Conservation (phyloP, 352 stramenopile species). For the Peronospora destructor region DNA sequence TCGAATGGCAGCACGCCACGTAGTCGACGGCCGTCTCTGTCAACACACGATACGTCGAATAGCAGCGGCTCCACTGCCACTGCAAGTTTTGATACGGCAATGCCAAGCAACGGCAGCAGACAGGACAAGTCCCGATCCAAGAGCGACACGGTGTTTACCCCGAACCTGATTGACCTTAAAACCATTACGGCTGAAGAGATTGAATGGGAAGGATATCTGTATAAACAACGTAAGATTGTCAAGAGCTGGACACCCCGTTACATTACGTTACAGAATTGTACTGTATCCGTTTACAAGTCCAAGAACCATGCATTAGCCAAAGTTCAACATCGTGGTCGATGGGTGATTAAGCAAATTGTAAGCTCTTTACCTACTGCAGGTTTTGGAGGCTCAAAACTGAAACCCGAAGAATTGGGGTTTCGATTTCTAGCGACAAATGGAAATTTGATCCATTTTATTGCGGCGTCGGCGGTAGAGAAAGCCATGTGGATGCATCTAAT, state of each 20-base stretch:
- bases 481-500: constrained; percentile 82
- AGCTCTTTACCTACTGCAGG: constrained; percentile 70
- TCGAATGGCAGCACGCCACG: constrained; percentile 21
- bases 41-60: constrained; percentile 21
- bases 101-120: constrained; percentile 1
- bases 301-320: constrained; percentile 82
- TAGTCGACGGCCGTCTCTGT: constrained; percentile 34
- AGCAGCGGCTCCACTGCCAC: constrained; percentile 20
- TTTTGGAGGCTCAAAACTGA: constrained; percentile 74
- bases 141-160: constrained; percentile 34
- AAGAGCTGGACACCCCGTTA: constrained; percentile 86
- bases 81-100: constrained; percentile 12
- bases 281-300: constrained; percentile 79
- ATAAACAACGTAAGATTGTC: constrained; percentile 87
- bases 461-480: constrained; percentile 64
- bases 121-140: constrained; percentile 8
- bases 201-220: constrained; percentile 86
- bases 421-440: constrained; percentile 80
- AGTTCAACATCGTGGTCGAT: constrained; percentile 68
- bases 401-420: constrained; percentile 72
- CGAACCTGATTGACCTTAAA: constrained; percentile 84
- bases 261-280: constrained; percentile 79
- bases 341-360: constrained; percentile 77
- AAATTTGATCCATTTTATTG: constrained; percentile 81
- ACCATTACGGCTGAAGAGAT: constrained; percentile 79